These are phyloP conservation scores for Aristolochia contorta DNA, from an alignment of 164 flowering plant genomes.

Conservation along the genomic window DNA sequence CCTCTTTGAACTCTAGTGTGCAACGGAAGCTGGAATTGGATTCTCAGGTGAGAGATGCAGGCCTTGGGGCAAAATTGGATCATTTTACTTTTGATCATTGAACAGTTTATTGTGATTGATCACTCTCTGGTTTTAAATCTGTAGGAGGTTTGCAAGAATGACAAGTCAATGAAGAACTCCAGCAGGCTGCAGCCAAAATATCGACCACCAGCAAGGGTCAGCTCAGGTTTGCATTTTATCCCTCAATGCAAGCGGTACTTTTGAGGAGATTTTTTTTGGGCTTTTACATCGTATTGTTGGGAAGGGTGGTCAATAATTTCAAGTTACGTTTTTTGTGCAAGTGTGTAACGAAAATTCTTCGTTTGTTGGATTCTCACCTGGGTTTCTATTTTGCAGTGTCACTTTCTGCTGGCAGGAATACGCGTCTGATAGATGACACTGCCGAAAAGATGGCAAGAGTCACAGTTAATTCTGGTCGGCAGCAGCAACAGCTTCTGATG, in stretches of 20 bases:
- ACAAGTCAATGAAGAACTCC: conserved; percentile 31
- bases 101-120: not conserved
- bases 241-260: too few relatives aligned
- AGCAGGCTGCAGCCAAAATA: conserved; percentile 46
- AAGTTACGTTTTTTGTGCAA: too few relatives aligned
- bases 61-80: not conserved
- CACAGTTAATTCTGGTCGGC: conserved; percentile 18
- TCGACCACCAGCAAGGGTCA: conserved; percentile 36
- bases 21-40: conserved; percentile 75
- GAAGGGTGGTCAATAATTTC: too few relatives aligned
- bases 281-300: too few relatives aligned
- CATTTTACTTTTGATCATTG: not conserved
- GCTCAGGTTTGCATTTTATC: too few relatives aligned
- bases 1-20: conserved; percentile 45
- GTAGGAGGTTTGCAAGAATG: conserved; percentile 41
- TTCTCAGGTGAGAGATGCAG: conserved; percentile 28
- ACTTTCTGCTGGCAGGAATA: not conserved
- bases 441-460: conserved; percentile 49
- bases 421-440: conserved; percentile 25
- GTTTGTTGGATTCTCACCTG: too few relatives aligned
- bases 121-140: not conserved
- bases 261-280: too few relatives aligned
- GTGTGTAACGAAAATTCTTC: too few relatives aligned
- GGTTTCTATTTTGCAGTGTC: not conserved
- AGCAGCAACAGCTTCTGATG: conserved; percentile 3